Evolutionary conservation across 805 yeast genomes (phyloP).

Genomic region (Kodamaea fukazawae): DNA sequence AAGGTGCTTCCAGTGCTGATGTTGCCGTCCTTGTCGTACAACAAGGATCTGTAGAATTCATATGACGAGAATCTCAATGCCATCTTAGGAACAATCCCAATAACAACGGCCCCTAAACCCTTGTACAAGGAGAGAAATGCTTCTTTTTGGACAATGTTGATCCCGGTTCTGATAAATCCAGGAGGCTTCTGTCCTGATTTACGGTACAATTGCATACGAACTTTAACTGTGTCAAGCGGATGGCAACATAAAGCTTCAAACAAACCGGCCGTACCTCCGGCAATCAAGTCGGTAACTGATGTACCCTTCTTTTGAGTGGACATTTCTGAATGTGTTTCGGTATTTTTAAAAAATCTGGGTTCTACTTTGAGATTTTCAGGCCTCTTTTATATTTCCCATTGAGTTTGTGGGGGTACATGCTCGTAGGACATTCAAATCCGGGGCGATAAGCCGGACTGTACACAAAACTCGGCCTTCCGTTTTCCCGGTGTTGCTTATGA

Average conservation of each 20-base stretch:
- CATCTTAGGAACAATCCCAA: slow-evolving; percentile 98
- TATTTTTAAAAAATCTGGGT: background rate
- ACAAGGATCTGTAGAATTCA: slow-evolving; percentile 75
- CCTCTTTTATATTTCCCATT: no score
- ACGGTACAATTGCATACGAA: slow-evolving; percentile 89
- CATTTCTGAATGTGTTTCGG: slow-evolving; percentile 2
- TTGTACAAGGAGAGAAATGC: slow-evolving; percentile 85
- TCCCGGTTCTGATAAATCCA: slow-evolving; percentile 83
- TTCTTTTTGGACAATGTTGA: slow-evolving; percentile 72
- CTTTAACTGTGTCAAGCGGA: slow-evolving; percentile 97
- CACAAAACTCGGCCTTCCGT: no score
- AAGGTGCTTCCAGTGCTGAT: slow-evolving; percentile 76
- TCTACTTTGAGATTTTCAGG: background rate
- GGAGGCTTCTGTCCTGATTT: slow-evolving; percentile 74
- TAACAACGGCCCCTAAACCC: slow-evolving; percentile 95
- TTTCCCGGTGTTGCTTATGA: no score
- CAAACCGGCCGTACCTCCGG: slow-evolving; percentile 97
- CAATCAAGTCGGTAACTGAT: slow-evolving; percentile 64
- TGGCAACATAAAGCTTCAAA: slow-evolving; percentile 98
- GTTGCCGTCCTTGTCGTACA: slow-evolving; percentile 61
- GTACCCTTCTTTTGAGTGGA: slow-evolving; percentile 31
- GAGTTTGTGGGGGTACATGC: no score
- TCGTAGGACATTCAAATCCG: no score
- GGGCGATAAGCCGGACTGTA: no score
- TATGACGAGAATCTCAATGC: slow-evolving; percentile 94